phyloP scores from a whole-genome alignment of 1,284 basidiomycete species.

The Volvariella surrecta region DNA sequence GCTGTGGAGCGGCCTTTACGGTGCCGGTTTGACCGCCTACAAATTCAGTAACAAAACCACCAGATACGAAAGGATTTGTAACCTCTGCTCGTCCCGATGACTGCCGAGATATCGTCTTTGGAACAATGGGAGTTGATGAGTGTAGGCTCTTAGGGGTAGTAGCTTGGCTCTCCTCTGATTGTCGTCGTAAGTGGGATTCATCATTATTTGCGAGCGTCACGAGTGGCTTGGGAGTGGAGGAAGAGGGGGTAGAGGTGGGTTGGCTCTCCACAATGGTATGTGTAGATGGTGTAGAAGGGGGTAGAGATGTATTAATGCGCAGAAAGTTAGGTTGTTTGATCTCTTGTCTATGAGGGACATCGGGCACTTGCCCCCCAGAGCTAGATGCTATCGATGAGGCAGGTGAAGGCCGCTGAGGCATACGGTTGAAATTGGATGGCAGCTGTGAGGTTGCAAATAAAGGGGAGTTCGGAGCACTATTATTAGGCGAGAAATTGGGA shows the following conservation, averaged over 20 bases:
- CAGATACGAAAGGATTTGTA: slow-evolving; percentile 42
- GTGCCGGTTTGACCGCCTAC: slow-evolving; percentile 16
- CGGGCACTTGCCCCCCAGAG: slow-evolving; percentile 8
- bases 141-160: too few relatives aligned
- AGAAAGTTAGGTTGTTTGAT: too few relatives aligned
- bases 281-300: too few relatives aligned
- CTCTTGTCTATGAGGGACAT: slow-evolving; percentile 3
- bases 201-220: too few relatives aligned
- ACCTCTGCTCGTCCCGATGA: slow-evolving; percentile 12
- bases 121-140: too few relatives aligned
- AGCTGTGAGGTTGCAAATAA: background rate
- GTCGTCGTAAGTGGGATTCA: too few relatives aligned
- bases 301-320: too few relatives aligned
- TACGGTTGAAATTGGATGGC: background rate
- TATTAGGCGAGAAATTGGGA: slow-evolving; percentile 23
- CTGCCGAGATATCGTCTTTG: background rate
- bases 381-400: slow-evolving; percentile 11
- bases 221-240: too few relatives aligned
- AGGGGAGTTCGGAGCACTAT: slow-evolving; percentile 4
- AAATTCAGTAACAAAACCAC: slow-evolving; percentile 39
- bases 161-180: too few relatives aligned
- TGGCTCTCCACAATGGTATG: too few relatives aligned
- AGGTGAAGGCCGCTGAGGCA: slow-evolving; percentile 9
- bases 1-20: background rate
- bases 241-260: too few relatives aligned